Conservation (phyloP, 306 rosid species). For the Gleditsia sinensis region DNA sequence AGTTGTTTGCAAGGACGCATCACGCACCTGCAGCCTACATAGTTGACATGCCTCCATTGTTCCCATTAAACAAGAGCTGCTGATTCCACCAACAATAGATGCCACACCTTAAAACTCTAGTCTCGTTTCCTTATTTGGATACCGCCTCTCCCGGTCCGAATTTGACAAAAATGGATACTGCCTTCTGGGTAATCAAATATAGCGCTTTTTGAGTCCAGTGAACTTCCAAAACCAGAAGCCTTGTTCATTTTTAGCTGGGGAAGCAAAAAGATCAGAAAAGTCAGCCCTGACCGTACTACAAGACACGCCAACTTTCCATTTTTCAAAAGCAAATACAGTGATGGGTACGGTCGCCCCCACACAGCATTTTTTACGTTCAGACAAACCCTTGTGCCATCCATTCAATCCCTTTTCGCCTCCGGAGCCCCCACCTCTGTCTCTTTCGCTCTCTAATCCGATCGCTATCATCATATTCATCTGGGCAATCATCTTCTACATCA, state of each 20-base stretch:
- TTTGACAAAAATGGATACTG: slow-evolving; percentile 14
- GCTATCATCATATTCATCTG: slow-evolving; percentile 26
- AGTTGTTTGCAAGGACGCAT: neutral
- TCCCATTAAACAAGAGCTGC: too few species aligned
- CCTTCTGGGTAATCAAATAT: slow-evolving; percentile 11
- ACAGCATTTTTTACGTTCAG: slow-evolving; percentile 29
- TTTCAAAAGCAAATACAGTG: neutral
- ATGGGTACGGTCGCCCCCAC: slow-evolving; percentile 13
- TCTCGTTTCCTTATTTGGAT: neutral
- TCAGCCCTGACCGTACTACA: neutral
- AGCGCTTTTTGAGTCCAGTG: neutral
- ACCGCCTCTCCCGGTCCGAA: too few species aligned
- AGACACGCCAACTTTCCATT: neutral
- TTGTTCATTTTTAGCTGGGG: neutral
- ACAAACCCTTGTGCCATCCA: slow-evolving; percentile 39
- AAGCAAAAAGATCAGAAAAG: neutral
- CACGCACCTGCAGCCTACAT: neutral
- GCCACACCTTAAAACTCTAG: too few species aligned
- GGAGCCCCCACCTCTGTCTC: slow-evolving; percentile 15
- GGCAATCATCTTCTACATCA: slow-evolving; percentile 30
- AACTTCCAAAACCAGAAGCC: neutral
- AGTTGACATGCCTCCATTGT: too few species aligned
- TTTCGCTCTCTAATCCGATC: slow-evolving; percentile 3
- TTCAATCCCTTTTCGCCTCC: slow-evolving; percentile 39
- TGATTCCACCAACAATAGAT: too few species aligned